A percentile compares a stretch with the other conserved stretches of the same genome.
Evolutionary conservation across 768 basidiomycete species (phyloP).

Genomic region (Termitomyces sp.): DNA sequence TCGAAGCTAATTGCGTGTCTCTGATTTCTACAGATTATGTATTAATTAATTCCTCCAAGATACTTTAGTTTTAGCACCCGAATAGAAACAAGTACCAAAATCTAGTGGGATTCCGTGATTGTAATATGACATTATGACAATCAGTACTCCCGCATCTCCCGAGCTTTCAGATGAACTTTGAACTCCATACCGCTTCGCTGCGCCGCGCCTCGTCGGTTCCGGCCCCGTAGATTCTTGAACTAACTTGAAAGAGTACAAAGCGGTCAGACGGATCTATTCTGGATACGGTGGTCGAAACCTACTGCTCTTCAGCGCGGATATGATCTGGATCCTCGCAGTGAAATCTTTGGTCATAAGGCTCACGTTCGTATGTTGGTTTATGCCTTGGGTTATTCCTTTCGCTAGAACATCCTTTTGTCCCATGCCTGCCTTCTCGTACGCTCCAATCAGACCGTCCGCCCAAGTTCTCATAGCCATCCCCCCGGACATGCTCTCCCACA

Average conservation of each 20-base stretch:
- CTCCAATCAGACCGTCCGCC: conserved; percentile 42
- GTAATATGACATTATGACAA: not conserved
- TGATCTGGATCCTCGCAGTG: conserved; percentile 48
- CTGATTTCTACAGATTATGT: conserved; percentile 16
- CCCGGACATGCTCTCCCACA: conserved; percentile 51
- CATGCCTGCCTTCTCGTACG: conserved; percentile 26
- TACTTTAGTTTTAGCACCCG: not conserved
- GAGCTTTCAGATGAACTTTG: conserved; percentile 37
- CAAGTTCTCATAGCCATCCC: conserved; percentile 53
- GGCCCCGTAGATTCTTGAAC: conserved; percentile 38
- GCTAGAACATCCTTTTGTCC: conserved; percentile 36
- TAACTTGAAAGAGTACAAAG: conserved; percentile 30
- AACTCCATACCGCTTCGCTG: conserved; percentile 48
- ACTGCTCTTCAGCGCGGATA: conserved; percentile 47
- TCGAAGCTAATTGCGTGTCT: conserved; percentile 13
- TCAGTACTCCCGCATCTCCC: not conserved
- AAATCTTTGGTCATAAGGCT: conserved; percentile 49
- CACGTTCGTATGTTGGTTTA: conserved; percentile 45
- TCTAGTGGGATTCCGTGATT: not conserved
- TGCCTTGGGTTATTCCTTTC: conserved; percentile 44
- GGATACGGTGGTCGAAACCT: conserved; percentile 14
- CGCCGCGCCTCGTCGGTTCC: conserved; percentile 46
- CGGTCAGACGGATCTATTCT: conserved; percentile 3
- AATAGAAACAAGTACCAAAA: conserved; percentile 7
- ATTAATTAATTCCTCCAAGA: conserved; percentile 1